Conservation (phyloP, 106 monocot species). For the Agapanthus africanus region DNA sequence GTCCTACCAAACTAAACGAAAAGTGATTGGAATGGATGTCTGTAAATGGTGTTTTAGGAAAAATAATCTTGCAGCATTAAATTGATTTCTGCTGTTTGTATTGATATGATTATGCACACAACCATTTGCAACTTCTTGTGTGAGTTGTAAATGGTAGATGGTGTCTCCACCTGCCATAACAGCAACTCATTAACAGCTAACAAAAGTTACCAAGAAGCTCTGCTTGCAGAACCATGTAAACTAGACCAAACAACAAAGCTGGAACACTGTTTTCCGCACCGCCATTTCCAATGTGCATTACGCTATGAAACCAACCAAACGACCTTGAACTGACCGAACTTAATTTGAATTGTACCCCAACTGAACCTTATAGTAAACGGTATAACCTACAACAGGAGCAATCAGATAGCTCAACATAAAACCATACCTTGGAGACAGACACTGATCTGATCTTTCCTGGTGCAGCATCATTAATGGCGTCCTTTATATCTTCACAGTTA, state of each 20-base stretch:
- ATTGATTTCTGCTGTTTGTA: not conserved
- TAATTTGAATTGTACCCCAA: not conserved
- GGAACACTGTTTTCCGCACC: no score
- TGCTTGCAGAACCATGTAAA: no score
- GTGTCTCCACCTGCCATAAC: not conserved
- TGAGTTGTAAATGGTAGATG: not conserved
- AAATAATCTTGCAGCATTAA: not conserved
- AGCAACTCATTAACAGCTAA: not conserved
- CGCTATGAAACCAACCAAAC: no score
- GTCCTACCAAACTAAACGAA: not conserved
- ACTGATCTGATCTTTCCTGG: constrained; percentile 62
- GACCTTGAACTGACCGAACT: not conserved
- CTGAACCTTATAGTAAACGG: not conserved
- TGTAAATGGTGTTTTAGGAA: not conserved
- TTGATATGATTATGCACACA: not conserved
- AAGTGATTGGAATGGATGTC: not conserved
- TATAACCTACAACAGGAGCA: not conserved
- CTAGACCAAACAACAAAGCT: no score
- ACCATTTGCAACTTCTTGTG: not conserved
- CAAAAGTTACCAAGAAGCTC: not conserved
- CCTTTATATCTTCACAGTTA: constrained; percentile 43
- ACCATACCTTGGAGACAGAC: constrained; percentile 48
- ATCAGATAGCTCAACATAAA: constrained; percentile 6
- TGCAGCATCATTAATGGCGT: constrained; percentile 53
- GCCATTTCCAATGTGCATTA: no score